These are phyloP conservation scores for Sarocladiaceae sp. DNA, from an alignment of 2,329 filamentous ascomycete genomes.

Conservation along the genomic window DNA sequence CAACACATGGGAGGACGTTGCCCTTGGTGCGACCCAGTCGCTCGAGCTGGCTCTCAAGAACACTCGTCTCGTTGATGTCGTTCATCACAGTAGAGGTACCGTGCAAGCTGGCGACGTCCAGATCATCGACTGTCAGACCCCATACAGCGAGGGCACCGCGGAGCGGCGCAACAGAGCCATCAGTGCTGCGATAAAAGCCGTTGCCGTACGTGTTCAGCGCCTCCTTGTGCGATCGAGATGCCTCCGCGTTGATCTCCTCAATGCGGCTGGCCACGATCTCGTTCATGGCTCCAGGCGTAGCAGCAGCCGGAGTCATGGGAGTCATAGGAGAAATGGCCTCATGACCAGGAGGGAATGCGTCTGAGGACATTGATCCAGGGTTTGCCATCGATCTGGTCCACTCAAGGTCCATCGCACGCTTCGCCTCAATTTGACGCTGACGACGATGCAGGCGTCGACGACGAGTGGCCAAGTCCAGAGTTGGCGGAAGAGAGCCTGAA, in stretches of 20 bases:
- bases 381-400: slow-evolving; percentile 93
- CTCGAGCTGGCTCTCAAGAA: neutral
- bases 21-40: neutral
- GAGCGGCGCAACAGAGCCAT: slow-evolving; percentile 93
- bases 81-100: slow-evolving; percentile 79
- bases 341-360: no score
- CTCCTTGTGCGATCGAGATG: no score
- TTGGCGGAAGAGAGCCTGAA: slow-evolving; percentile 90
- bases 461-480: slow-evolving; percentile 96
- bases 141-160: slow-evolving; percentile 94
- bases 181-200: slow-evolving; percentile 84
- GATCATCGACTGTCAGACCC: slow-evolving; percentile 95
- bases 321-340: slow-evolving; percentile 61
- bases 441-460: slow-evolving; percentile 90
- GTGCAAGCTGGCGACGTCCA: slow-evolving; percentile 95
- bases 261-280: no score
- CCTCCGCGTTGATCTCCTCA: no score
- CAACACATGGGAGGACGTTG: neutral
- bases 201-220: slow-evolving; percentile 85
- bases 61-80: slow-evolving; percentile 29
- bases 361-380: no score
- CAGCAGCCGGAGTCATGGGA: no score
- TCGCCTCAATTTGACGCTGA: slow-evolving; percentile 89
- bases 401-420: slow-evolving; percentile 91
- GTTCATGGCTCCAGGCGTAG: no score